Evolutionary conservation across 2,329 filamentous ascomycete species (phyloP).

Genomic region (Waltergamsia citrina): DNA sequence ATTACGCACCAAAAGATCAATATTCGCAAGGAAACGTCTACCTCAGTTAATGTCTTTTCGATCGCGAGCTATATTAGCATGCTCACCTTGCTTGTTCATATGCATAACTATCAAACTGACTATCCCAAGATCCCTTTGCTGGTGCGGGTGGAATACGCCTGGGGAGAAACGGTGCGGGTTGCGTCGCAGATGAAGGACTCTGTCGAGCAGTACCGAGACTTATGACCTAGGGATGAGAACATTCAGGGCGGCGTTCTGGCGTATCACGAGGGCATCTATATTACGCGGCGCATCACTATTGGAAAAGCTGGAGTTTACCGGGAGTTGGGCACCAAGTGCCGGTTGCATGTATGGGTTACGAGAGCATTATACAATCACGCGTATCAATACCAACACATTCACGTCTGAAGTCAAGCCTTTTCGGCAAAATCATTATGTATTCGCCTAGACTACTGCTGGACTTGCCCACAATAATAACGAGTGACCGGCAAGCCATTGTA

Average conservation of each 20-base stretch:
- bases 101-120: conserved; percentile 52
- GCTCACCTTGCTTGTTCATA: conserved; percentile 56
- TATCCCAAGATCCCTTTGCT: conserved; percentile 52
- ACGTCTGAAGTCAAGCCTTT: background rate
- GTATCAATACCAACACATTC: background rate
- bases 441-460: conserved; percentile 23
- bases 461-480: conserved; percentile 20
- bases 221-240: conserved; percentile 9
- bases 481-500: conserved; percentile 22
- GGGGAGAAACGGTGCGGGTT: conserved; percentile 21
- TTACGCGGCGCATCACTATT: no score
- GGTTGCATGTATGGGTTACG: no score
- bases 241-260: background rate
- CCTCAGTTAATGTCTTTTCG: conserved; percentile 69
- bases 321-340: no score
- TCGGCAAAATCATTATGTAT: conserved; percentile 7
- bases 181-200: conserved; percentile 14
- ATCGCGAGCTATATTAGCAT: conserved; percentile 70
- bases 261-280: background rate
- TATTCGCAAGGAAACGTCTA: conserved; percentile 69
- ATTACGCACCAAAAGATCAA: conserved; percentile 70
- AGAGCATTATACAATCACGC: background rate
- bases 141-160: conserved; percentile 16
- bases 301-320: background rate
- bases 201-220: conserved; percentile 17